Evolutionary conservation across 2,329 filamentous ascomycete species (phyloP), one percentile per base, ranked within the genome.

Genomic region (Elsinoe perseae): DNA sequence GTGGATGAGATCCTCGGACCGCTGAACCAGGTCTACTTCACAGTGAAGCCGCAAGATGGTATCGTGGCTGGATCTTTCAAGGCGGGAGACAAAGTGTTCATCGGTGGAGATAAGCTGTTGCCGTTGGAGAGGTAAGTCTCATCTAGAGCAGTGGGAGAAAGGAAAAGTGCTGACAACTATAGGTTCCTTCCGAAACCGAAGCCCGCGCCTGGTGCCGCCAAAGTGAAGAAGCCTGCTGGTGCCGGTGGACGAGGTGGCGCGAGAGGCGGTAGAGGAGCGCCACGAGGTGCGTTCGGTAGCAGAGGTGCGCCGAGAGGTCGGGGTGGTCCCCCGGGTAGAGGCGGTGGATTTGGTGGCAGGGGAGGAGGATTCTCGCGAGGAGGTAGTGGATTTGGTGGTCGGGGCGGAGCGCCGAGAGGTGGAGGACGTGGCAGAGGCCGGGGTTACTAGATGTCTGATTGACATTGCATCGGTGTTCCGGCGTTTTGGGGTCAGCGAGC

Each of bases 11-110:
- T 98, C 64, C 85, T 98, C 64, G 93, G 93, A 57, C 92, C 93
- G 61, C 88, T 98, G 74, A 97, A 95, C 80, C 87, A 96, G 75
- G 89, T 97, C 67, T 95, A 87, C 79, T 98, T 98, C 80, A 97
- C 92, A 67, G 87, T 98, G 74, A 97, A 97, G 78, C 91, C 92
- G 56, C 85, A 89, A 70, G 92, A 97, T 71, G 93, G 93, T 66
- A 97, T 98, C 72, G 87, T 95, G 73, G 90, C 93, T 60, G 83
- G 85, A 58, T 93, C 87, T 38, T 98, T 97, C 84, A 95, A 96
- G 79, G 76, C 85, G 61, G 93, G 93, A 70, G 93, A 97, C 80
- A 95, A 95, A 77, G 95, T 98, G 76, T 98, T 85, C 79, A 95
- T 97, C 61, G 88, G 86, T 65, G 82, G 85, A 68, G 93, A 97